Evolutionary conservation across 345 rosid species (phyloP).

Genomic region (Hypericum perforatum): DNA sequence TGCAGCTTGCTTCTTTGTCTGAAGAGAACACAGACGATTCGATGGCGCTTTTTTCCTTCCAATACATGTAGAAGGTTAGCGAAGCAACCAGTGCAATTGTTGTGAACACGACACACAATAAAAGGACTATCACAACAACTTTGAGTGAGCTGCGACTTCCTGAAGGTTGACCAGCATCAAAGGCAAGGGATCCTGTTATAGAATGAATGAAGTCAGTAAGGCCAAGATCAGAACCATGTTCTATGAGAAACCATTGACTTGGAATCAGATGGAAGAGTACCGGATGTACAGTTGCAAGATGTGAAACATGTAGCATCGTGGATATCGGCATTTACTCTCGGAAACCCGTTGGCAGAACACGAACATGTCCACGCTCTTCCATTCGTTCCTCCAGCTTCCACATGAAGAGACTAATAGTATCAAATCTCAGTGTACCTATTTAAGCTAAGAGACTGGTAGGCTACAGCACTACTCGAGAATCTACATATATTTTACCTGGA

Average conservation of each 20-base stretch:
- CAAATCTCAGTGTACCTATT: no score
- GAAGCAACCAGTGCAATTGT: slow-evolving; percentile 65
- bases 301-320: slow-evolving; percentile 55
- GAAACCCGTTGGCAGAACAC: slow-evolving; percentile 69
- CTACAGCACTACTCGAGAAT: not conserved
- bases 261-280: slow-evolving; percentile 22
- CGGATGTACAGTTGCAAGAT: slow-evolving; percentile 84
- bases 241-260: not conserved
- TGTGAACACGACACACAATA: slow-evolving; percentile 51
- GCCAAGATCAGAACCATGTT: not conserved
- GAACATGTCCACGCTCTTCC: slow-evolving; percentile 55
- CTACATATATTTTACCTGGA: slow-evolving; percentile 36
- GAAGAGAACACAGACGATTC: slow-evolving; percentile 42
- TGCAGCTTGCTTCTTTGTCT: slow-evolving; percentile 66
- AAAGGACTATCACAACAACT: slow-evolving; percentile 41
- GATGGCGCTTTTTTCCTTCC: slow-evolving; percentile 36
- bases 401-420: slow-evolving; percentile 13
- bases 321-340: slow-evolving; percentile 37
- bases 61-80: slow-evolving; percentile 39
- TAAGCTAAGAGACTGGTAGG: not conserved
- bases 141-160: slow-evolving; percentile 42
- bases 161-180: slow-evolving; percentile 20
- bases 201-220: not conserved
- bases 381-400: slow-evolving; percentile 28
- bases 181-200: slow-evolving; percentile 32